Base-by-base conservation (phyloP, 2,329 filamentous ascomycete species). In the Fonsecaea monophora region DNA sequence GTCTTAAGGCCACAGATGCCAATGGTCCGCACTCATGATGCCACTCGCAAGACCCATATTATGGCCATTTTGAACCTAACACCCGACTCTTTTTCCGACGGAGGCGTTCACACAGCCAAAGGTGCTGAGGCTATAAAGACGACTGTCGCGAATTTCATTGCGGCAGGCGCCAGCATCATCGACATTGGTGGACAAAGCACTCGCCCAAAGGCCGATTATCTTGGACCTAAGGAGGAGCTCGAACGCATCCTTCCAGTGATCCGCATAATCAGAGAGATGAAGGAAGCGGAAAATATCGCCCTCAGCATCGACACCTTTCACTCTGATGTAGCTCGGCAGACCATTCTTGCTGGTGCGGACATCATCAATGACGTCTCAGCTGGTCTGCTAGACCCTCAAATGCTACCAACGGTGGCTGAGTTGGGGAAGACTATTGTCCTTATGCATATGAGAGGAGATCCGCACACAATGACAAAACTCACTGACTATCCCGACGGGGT, bases 51-150 rank as follows among this genome's bases (percentile, higher is more conserved):
- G 61, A 97, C 94, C 0, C 87, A 88, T 54, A 80, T 97, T 72
- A 99, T 99, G 95, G 92, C 91, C 62, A 96, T 99, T 70, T 83
- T 98, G 54, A 99, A 99, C 78, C 82, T 96, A 60, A 98, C 95
- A 0, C 94, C 94, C 0, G 94, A 99, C 80, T 98, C 94, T 9
- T 99, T 99, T 82, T 98, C 94, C 0, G 94, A 98, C 75, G 94
- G 93, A 61, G 93, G 93, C 8, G 75, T 82, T 8, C 86, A 93
- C 77, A 79, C 81, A 53, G 74, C 82, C 30, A 75, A 79, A 12
- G 82, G 86, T 69, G 68, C 80, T 1, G 68, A 77, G 30, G 72
- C 81, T 32, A 83, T 95, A 32, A 79, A 83, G 12, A 75, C 82
- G 12, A 90, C 86, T 0, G 83, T 94, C 15, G 79, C 82, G 58